Conservation (phyloP, 164 flowering plant genomes). For the Dillenia turbinata region DNA sequence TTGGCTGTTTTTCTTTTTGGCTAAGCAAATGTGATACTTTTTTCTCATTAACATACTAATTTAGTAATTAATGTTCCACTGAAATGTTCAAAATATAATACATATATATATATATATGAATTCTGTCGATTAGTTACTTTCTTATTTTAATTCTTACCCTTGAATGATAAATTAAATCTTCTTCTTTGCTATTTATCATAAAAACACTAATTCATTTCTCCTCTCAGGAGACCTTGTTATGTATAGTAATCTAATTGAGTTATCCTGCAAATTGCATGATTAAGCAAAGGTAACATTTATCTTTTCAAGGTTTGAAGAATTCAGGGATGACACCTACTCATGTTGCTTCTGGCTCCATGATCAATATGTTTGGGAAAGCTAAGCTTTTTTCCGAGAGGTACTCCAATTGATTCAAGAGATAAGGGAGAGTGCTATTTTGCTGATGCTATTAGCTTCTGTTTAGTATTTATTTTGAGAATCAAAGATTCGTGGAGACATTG, state of each 20-base stretch:
- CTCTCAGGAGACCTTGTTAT: slow-evolving; percentile 42
- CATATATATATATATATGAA: too few relatives aligned
- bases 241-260: slow-evolving; percentile 86
- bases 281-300: slow-evolving; percentile 80
- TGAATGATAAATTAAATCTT: too few relatives aligned
- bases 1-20: too few relatives aligned
- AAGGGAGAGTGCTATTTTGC: slow-evolving; percentile 48
- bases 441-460: slow-evolving; percentile 70
- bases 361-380: slow-evolving; percentile 84
- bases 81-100: too few relatives aligned
- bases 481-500: slow-evolving; percentile 59
- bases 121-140: too few relatives aligned
- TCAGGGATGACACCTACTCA: too few relatives aligned
- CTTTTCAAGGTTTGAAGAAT: slow-evolving; percentile 58
- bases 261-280: slow-evolving; percentile 65
- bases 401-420: slow-evolving; percentile 58
- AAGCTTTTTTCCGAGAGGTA: slow-evolving; percentile 72
- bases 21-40: too few relatives aligned
- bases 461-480: slow-evolving; percentile 54
- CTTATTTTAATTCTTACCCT: too few relatives aligned
- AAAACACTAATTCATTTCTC: too few relatives aligned
- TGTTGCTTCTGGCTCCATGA: slow-evolving; percentile 78
- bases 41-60: too few relatives aligned
- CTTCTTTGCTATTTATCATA: too few relatives aligned
- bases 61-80: too few relatives aligned